These are phyloP conservation scores for Komagataella pseudopastoris DNA, from an alignment of 805 yeast species.

Conservation along the genomic window DNA sequence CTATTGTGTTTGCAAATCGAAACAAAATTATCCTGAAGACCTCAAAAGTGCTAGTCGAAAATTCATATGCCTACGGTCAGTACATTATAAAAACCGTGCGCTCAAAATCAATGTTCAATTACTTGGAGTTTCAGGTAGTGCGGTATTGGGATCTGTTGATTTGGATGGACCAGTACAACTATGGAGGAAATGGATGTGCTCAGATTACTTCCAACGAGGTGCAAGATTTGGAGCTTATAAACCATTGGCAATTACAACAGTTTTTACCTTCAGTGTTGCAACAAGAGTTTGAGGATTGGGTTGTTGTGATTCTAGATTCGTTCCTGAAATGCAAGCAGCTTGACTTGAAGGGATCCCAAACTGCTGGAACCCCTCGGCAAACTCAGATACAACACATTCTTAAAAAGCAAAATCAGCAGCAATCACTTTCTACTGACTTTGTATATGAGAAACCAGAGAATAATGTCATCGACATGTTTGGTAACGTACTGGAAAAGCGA, in stretches of 20 bases:
- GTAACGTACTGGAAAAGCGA: conserved; percentile 48
- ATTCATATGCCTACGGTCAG: conserved; percentile 83
- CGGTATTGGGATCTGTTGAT: conserved; percentile 87
- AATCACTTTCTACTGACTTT: conserved; percentile 6
- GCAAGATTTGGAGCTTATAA: conserved; percentile 33
- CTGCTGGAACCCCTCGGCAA: conserved; percentile 39
- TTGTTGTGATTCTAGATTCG: conserved; percentile 59
- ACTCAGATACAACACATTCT: conserved; percentile 54
- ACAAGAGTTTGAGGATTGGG: conserved; percentile 82
- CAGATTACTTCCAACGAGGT: conserved; percentile 28
- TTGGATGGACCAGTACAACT: conserved; percentile 92
- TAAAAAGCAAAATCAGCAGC: conserved; percentile 23
- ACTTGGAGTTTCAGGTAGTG: conserved; percentile 57
- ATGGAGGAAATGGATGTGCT: conserved; percentile 54
- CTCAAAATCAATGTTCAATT: conserved; percentile 70
- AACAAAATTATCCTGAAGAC: conserved; percentile 66
- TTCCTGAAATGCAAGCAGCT: conserved; percentile 41
- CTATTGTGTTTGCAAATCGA: conserved; percentile 67
- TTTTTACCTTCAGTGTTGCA: conserved; percentile 66
- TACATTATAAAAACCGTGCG: conserved; percentile 68
- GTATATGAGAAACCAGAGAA: conserved; percentile 5
- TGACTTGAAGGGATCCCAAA: conserved; percentile 9
- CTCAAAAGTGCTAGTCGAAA: conserved; percentile 63
- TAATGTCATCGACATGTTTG: conserved; percentile 10
- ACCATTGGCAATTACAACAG: conserved; percentile 68